phyloP scores from a whole-genome alignment of 169 alveolate species.

The Plasmodium gallinaceum region DNA sequence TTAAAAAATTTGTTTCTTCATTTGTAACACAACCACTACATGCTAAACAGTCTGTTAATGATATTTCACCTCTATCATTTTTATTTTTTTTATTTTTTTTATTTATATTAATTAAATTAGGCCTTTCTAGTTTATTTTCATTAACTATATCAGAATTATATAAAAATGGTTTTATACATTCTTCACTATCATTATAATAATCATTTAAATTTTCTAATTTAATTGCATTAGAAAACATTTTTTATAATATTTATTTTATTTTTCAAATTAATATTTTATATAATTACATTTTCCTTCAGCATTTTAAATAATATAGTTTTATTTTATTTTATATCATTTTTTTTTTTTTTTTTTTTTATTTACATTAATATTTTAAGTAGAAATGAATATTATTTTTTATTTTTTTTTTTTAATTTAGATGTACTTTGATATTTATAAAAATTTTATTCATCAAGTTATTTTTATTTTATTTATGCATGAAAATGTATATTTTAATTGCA shows the following conservation, averaged over 20 bases:
- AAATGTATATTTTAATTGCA: no score
- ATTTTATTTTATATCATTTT: no score
- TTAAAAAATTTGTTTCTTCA: slow-evolving; percentile 90
- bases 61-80: slow-evolving; percentile 49
- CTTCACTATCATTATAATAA: slow-evolving; percentile 87
- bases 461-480: no score
- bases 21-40: slow-evolving; percentile 95
- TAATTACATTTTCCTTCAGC: no score
- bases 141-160: slow-evolving; percentile 60
- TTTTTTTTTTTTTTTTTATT: not conserved
- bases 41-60: slow-evolving; percentile 92
- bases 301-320: no score
- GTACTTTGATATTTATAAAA: no score
- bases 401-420: no score
- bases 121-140: slow-evolving; percentile 21
- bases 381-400: no score
- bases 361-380: no score
- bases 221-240: slow-evolving; percentile 85
- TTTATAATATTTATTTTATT: not conserved
- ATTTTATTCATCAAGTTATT: no score
- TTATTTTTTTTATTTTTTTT: slow-evolving; percentile 18
- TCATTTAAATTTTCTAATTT: slow-evolving; percentile 89
- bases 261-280: not conserved
- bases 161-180: slow-evolving; percentile 87
- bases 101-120: slow-evolving; percentile 49